Conservation (phyloP, 2,329 filamentous ascomycete species). For the Knufia fluminis region DNA sequence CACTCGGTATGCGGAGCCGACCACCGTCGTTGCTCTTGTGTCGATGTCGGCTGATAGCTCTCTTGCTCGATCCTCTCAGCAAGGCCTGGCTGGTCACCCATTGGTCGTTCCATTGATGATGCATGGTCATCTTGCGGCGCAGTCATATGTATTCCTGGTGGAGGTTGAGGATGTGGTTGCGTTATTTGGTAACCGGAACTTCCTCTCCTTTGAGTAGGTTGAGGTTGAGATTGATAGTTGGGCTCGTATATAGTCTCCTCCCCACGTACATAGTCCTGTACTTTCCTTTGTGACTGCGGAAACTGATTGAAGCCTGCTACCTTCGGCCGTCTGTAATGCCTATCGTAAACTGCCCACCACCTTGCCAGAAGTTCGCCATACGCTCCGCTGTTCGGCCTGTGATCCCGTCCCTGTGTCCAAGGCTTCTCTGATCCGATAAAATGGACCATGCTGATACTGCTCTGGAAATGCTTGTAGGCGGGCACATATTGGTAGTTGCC, state of each 20-base stretch:
- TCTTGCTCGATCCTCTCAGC: conserved; percentile 37
- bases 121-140: conserved; percentile 12
- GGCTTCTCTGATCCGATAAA: conserved; percentile 91
- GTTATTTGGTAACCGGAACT: conserved; percentile 6
- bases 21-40: conserved; percentile 41
- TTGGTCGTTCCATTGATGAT: conserved; percentile 31
- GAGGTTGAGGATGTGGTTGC: conserved; percentile 16
- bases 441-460: conserved; percentile 80
- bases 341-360: conserved; percentile 94
- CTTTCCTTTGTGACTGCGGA: conserved; percentile 19
- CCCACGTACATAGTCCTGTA: conserved; percentile 38
- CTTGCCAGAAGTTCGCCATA: conserved; percentile 75
- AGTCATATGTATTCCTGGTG: conserved; percentile 10
- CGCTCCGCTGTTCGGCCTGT: conserved; percentile 47
- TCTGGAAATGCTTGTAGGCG: conserved; percentile 86
- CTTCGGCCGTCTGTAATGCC: conserved; percentile 54
- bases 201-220: not conserved
- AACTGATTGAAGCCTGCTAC: not conserved
- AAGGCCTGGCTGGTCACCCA: conserved; percentile 35
- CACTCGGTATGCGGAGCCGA: conserved; percentile 52
- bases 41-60: conserved; percentile 35
- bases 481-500: conserved; percentile 96
- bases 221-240: conserved; percentile 13
- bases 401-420: conserved; percentile 60
- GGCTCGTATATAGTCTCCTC: conserved; percentile 34